Evolutionary conservation across 2,329 filamentous ascomycete genomes (phyloP), one percentile per base, ranked within the genome.

Genomic region (Stachybotrys chartarum): DNA sequence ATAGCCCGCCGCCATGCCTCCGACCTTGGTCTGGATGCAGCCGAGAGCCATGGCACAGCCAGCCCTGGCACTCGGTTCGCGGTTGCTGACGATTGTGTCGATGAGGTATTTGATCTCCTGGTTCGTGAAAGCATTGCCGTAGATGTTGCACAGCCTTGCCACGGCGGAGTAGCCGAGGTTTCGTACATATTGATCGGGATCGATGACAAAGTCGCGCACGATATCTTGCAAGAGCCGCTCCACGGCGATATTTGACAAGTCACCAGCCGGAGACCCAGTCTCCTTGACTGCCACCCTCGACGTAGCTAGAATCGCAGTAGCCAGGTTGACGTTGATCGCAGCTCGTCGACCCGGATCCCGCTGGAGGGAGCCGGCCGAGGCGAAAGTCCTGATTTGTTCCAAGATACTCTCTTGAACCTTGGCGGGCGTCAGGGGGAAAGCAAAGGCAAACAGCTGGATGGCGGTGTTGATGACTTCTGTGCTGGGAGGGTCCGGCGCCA

Each of bases 341-440:
- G 91, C 88, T 69, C 90, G 96, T 53, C 93, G 83, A 6, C 92
- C 92, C 1, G 88, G 87, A 63, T 97, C 94, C 59, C 94, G 83
- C 61, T 93, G 89, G 24, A 97, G 76, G 52, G 83, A 84, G 1
- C 85, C 84, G 1, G 91, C 88, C 1, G 90, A 88, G n/a, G 94
- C 78, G 65, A 95, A 96, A 0, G 90, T 94, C 16, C 90, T 87
- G 51, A 97, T 86, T 67, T 99, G 94, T 70, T 99, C 94, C 10
- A 99, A 76, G 51, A 96, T 90, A 66, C 93, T 97, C 70, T 99
- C 94, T 66, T 99, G 94, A 3, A 99, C 90, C 66, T 93, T 96
- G 5, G 90, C 81, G 0, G 90, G 88, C 50, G 96, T 95, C 10
- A 97, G 77, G 3, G 94, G 92, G 56, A 99, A 86, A 45, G 91